These are phyloP conservation scores for Colletotrichum ledebouriae DNA, from an alignment of 2,329 filamentous ascomycete genomes.

Conservation along the genomic window DNA sequence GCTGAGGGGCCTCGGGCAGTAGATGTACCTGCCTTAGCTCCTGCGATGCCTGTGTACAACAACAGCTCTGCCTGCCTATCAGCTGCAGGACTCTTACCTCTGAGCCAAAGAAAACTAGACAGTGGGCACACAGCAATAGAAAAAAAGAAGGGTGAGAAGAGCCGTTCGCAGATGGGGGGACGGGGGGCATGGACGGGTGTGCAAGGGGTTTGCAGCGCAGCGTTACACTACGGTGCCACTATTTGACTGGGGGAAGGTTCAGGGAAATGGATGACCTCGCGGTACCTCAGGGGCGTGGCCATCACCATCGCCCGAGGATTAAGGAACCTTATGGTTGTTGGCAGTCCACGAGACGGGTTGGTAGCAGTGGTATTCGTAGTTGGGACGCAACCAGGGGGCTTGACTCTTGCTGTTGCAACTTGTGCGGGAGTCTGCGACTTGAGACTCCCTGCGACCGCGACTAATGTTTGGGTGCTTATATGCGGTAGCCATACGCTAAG, in stretches of 20 bases:
- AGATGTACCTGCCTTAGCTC: constrained; percentile 1
- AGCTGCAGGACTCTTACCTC: too few species aligned
- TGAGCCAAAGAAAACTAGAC: not conserved
- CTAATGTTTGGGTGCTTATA: constrained; percentile 12
- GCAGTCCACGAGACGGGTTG: too few species aligned
- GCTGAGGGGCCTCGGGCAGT: not conserved
- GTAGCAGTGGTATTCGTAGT: too few species aligned
- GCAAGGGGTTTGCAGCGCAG: constrained; percentile 38
- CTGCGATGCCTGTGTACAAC: too few species aligned
- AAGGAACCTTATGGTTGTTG: too few species aligned
- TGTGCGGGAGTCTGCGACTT: constrained; percentile 11
- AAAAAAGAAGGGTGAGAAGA: constrained; percentile 4
- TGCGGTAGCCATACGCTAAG: not conserved
- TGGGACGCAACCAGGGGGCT: not conserved
- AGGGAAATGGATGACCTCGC: constrained; percentile 9
- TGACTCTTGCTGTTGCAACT: constrained; percentile 31
- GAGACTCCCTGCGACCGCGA: constrained; percentile 9
- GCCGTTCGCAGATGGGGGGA: constrained; percentile 4
- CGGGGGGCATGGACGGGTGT: constrained; percentile 22
- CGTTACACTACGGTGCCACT: constrained; percentile 23
- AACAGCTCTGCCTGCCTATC: too few species aligned
- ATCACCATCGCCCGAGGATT: not conserved
- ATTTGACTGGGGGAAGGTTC: constrained; percentile 14
- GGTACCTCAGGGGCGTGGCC: not conserved
- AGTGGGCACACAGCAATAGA: not conserved